phyloP scores from a whole-genome alignment of 2,329 filamentous ascomycete genomes.

The Claviceps spartinae region DNA sequence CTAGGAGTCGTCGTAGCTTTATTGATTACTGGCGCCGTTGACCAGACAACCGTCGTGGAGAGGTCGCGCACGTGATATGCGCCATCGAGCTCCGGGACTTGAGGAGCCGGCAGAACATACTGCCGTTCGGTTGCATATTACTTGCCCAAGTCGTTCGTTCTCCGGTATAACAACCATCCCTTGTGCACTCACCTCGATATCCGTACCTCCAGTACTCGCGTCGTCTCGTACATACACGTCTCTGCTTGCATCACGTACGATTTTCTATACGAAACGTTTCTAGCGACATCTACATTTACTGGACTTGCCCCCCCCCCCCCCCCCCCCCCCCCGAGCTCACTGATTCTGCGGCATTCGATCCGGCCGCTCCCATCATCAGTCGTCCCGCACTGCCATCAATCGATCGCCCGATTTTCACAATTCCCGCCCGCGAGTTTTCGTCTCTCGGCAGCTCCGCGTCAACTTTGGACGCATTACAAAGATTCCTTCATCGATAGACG shows the following conservation, averaged over 20 bases:
- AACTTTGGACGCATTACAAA: neutral
- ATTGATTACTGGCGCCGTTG: slow-evolving; percentile 7
- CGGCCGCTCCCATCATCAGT: neutral
- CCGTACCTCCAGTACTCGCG: slow-evolving; percentile 10
- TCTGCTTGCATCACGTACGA: slow-evolving; percentile 2
- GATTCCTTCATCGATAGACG: neutral
- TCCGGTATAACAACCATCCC: slow-evolving; percentile 12
- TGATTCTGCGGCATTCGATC: slow-evolving; percentile 13
- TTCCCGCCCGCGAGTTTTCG: neutral
- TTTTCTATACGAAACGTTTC: neutral
- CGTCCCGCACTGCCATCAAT: neutral
- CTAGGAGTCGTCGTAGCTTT: slow-evolving; percentile 1
- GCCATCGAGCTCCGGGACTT: slow-evolving; percentile 1
- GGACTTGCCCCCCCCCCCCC: slow-evolving; percentile 10
- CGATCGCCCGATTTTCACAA: neutral
- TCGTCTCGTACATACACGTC: slow-evolving; percentile 2
- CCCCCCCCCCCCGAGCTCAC: slow-evolving; percentile 12
- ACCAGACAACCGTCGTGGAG: slow-evolving; percentile 7
- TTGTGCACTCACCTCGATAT: slow-evolving; percentile 18
- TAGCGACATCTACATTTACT: slow-evolving; percentile 7
- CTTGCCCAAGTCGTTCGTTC: slow-evolving; percentile 15
- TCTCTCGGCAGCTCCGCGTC: neutral
- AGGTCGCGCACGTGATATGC: slow-evolving; percentile 14
- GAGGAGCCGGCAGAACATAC: slow-evolving; percentile 17
- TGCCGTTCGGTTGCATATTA: slow-evolving; percentile 12